These are phyloP conservation scores for Tylopilus plumbeoviolaceoides DNA, from an alignment of 768 basidiomycete genomes.

Conservation along the genomic window DNA sequence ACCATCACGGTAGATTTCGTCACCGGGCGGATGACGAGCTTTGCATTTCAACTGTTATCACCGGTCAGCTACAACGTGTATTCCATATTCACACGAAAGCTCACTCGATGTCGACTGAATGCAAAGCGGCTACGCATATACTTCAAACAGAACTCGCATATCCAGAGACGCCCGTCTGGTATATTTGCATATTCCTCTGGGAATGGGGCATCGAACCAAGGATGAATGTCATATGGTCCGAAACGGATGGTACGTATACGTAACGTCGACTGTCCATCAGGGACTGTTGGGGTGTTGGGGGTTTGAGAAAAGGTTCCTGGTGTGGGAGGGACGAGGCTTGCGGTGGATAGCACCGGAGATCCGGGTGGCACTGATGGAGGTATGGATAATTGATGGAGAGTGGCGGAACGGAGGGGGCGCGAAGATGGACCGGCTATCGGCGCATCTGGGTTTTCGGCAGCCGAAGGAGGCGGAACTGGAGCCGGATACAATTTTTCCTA, in stretches of 20 bases:
- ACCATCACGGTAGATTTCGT: slow-evolving; percentile 95
- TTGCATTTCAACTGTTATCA: slow-evolving; percentile 84
- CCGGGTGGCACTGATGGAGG: slow-evolving; percentile 26
- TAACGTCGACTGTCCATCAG: slow-evolving; percentile 34
- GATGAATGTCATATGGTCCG: slow-evolving; percentile 88
- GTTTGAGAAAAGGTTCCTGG: slow-evolving; percentile 32
- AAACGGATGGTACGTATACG: slow-evolving; percentile 89
- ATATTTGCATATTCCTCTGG: slow-evolving; percentile 95
- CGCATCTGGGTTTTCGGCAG: slow-evolving; percentile 32
- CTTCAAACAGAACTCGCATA: slow-evolving; percentile 97
- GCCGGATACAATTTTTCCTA: slow-evolving; percentile 51
- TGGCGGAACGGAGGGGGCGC: slow-evolving; percentile 60
- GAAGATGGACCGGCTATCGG: slow-evolving; percentile 54
- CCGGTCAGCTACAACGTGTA: slow-evolving; percentile 8
- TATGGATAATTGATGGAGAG: slow-evolving; percentile 36
- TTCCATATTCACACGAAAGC: slow-evolving; percentile 25
- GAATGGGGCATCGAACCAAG: slow-evolving; percentile 99
- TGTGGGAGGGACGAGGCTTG: slow-evolving; percentile 31
- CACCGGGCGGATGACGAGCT: slow-evolving; percentile 90
- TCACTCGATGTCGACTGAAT: slow-evolving; percentile 78
- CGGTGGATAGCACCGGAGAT: slow-evolving; percentile 39
- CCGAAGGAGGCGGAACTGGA: slow-evolving; percentile 30
- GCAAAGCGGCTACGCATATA: slow-evolving; percentile 96
- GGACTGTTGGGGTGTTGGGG: slow-evolving; percentile 25
- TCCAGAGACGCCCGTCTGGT: slow-evolving; percentile 90